Conservation (phyloP, 768 basidiomycete species). For the Phanerochaete carnosa region DNA sequence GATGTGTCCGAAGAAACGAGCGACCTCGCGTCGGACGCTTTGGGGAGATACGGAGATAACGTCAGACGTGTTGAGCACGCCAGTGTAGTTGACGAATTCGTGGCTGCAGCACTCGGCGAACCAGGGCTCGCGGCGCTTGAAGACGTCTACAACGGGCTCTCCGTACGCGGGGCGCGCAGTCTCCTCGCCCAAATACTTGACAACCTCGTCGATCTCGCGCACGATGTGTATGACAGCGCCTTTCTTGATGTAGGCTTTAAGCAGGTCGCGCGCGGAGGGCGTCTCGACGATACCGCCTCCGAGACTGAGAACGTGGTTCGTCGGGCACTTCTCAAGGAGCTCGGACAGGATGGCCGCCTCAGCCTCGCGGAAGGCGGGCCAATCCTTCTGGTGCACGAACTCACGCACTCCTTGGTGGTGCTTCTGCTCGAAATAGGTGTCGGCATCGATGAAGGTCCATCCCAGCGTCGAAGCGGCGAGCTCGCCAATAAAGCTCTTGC, state of each 20-base stretch:
- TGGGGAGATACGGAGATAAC: slow-evolving; percentile 18
- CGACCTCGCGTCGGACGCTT: slow-evolving; percentile 57
- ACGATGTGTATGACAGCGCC: slow-evolving; percentile 85
- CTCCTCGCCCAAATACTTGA: slow-evolving; percentile 76
- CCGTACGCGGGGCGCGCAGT: slow-evolving; percentile 83
- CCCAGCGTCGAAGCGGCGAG: slow-evolving; percentile 71
- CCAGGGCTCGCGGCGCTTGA: slow-evolving; percentile 79
- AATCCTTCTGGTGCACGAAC: slow-evolving; percentile 81
- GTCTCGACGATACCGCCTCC: slow-evolving; percentile 96
- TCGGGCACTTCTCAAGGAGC: slow-evolving; percentile 52
- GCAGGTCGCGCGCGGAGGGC: slow-evolving; percentile 62
- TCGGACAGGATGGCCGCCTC: slow-evolving; percentile 71
- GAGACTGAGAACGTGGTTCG: slow-evolving; percentile 77
- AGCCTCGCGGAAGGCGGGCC: slow-evolving; percentile 84
- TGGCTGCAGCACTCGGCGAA: slow-evolving; percentile 78
- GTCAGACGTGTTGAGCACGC: slow-evolving; percentile 16
- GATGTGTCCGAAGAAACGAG: slow-evolving; percentile 87
- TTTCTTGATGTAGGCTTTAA: slow-evolving; percentile 59
- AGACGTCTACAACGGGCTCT: slow-evolving; percentile 84
- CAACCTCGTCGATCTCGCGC: slow-evolving; percentile 77
- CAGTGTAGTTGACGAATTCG: slow-evolving; percentile 78
- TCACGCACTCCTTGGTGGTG: slow-evolving; percentile 60
- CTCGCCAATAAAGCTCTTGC: slow-evolving; percentile 86
- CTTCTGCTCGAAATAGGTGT: slow-evolving; percentile 67
- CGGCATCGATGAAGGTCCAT: slow-evolving; percentile 83